These are phyloP conservation scores for Zelopaecilomyces penicillatus DNA, from an alignment of 2,329 filamentous ascomycete genomes.

Conservation along the genomic window DNA sequence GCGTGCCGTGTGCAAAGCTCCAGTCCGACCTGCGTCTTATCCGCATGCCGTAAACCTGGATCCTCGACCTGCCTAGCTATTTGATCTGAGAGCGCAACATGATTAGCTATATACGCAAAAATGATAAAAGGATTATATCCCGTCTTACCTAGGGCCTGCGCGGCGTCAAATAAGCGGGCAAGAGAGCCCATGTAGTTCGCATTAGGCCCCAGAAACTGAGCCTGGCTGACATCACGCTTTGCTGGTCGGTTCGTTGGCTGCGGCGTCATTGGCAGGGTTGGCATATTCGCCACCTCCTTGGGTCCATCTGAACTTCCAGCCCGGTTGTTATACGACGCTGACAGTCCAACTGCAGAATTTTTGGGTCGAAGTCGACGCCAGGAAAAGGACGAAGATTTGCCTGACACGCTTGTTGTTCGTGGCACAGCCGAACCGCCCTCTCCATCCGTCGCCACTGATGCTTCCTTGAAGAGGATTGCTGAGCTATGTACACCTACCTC, in stretches of 20 bases:
- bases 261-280: slow-evolving; percentile 69
- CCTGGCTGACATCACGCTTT: slow-evolving; percentile 60
- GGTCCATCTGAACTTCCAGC: slow-evolving; percentile 13
- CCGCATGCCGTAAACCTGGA: slow-evolving; percentile 81
- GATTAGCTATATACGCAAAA: slow-evolving; percentile 16
- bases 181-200: slow-evolving; percentile 85
- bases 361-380: slow-evolving; percentile 89
- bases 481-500: slow-evolving; percentile 81
- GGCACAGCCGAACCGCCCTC: slow-evolving; percentile 34
- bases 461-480: slow-evolving; percentile 66
- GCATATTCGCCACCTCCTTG: slow-evolving; percentile 44
- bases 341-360: slow-evolving; percentile 61
- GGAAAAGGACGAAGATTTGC: slow-evolving; percentile 63
- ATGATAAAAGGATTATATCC: neutral
- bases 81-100: slow-evolving; percentile 54
- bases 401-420: slow-evolving; percentile 53
- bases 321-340: slow-evolving; percentile 36
- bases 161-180: slow-evolving; percentile 85
- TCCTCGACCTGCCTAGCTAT: slow-evolving; percentile 95
- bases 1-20: slow-evolving; percentile 90
- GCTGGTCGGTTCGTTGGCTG: slow-evolving; percentile 57
- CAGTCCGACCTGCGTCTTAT: slow-evolving; percentile 88
- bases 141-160: slow-evolving; percentile 75
- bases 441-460: slow-evolving; percentile 40
- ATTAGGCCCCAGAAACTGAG: slow-evolving; percentile 74